Base-by-base conservation (phyloP, 768 basidiomycete genomes). In the Tephrocybe rancida region DNA sequence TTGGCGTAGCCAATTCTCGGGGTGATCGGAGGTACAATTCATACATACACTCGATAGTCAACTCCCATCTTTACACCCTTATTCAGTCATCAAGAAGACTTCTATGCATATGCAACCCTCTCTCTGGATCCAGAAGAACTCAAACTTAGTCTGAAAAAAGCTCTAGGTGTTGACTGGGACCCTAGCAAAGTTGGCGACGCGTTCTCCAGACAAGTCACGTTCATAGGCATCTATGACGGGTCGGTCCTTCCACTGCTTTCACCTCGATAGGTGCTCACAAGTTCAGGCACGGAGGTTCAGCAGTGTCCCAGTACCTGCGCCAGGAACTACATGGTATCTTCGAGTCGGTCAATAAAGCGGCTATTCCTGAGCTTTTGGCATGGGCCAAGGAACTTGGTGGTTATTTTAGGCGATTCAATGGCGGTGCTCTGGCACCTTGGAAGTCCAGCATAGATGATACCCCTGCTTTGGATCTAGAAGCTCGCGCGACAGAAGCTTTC, bases 181-280 rank as follows among this genome's bases (percentile, higher is more conserved):
- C 85, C 89, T 0, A 67, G 76, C 24, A 62, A 60, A 24, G 73
- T 82, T 8, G 78, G 76, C 1, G 76, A 85, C 29, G 72, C 78
- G 5, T 72, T 92, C 19, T 79, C 90, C 1, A 73, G 83, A 25
- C 92, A 97, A 68, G 89, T 86, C 6, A 79, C 92, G 5, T 94
- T 91, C 61, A 83, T 93, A 32, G 95, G 94, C 26, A 87, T 97
- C 52, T 97, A 94, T 67, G 95, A 97, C 54, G 95, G 95, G 91
- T 91, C 61, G 52, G 80, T 67, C n/a, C 39, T 26, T 45, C 7
- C 43, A 52, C 25, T 41, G 14, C 44, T 37, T n/a, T 25, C 11
- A 21, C 11, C 48, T 22, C 35, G 19, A 32, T 25, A 16, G 8
- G 21, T 54, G 43, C 62, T 54, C 53, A 57, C 43, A 35, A 39